These are phyloP conservation scores for Aspergillus sergii DNA, from an alignment of 2,329 filamentous ascomycete species.

Conservation along the genomic window DNA sequence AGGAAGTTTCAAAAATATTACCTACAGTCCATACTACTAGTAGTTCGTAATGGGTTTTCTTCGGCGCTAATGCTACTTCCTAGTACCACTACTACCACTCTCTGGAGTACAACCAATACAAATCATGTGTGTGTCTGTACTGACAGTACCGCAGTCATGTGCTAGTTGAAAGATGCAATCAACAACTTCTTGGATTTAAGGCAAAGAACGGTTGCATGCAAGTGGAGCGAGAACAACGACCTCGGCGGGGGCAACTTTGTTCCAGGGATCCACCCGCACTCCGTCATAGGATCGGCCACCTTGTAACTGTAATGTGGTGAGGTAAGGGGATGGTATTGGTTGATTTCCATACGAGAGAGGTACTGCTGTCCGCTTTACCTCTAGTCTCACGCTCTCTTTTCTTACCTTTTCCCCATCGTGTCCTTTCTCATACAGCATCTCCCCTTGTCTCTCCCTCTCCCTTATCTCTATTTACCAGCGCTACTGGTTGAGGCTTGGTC, in stretches of 20 bases:
- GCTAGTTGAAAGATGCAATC: too few relatives aligned
- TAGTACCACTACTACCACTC: neutral
- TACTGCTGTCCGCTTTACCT: neutral
- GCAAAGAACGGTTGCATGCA: neutral
- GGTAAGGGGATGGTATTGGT: constrained; percentile 4
- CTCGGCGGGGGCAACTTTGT: constrained; percentile 9
- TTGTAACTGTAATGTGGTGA: neutral
- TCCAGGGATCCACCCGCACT: constrained; percentile 6
- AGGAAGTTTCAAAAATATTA: neutral
- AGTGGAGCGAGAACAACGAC: neutral
- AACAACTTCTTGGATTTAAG: neutral
- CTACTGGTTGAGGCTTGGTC: neutral
- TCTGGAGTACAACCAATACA: neutral
- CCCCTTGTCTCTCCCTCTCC: neutral
- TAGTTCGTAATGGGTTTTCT: too few relatives aligned
- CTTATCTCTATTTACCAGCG: neutral
- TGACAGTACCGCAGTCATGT: neutral
- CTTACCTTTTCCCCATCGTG: neutral
- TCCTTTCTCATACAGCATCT: neutral
- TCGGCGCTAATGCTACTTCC: neutral
- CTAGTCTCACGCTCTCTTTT: neutral
- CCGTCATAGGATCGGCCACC: constrained; percentile 7
- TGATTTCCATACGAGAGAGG: neutral
- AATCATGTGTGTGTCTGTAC: neutral
- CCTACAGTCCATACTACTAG: neutral